Conservation (phyloP, 352 stramenopile genomes). For the Phytophthora hybrid region DNA sequence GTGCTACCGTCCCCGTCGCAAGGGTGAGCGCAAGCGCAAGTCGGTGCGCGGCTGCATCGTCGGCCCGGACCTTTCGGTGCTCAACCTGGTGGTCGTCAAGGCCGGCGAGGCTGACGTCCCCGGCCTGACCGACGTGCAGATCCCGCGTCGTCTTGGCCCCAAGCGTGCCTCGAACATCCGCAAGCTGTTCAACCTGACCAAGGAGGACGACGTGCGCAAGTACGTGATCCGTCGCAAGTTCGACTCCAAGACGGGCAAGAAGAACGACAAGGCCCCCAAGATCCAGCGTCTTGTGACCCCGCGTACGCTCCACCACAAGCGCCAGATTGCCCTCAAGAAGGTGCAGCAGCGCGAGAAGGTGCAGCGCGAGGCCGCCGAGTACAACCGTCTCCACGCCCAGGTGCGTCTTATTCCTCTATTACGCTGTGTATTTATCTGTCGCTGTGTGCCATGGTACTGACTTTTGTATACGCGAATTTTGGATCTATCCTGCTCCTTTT, state of each 20-base stretch:
- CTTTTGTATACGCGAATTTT: constrained; percentile 47
- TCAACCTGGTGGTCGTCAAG: constrained; percentile 99
- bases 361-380: constrained; percentile 95
- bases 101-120: constrained; percentile 95
- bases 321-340: constrained; percentile 89
- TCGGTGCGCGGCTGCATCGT: constrained; percentile 99
- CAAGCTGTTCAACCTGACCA: constrained; percentile 99
- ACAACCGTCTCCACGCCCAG: constrained; percentile 97
- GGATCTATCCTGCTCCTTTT: constrained; percentile 87
- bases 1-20: constrained; percentile 95
- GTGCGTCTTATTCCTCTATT: constrained; percentile 49
- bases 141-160: constrained; percentile 97
- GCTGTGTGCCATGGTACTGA: constrained; percentile 41
- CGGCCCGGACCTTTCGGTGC: constrained; percentile 98
- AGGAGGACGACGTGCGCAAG: constrained; percentile 99
- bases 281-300: constrained; percentile 99
- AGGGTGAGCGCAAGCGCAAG: constrained; percentile 99
- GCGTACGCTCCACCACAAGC: constrained; percentile 96
- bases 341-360: constrained; percentile 90
- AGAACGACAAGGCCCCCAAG: constrained; percentile 98
- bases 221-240: constrained; percentile 99
- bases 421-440: background rate
- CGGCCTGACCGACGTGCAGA: constrained; percentile 97
- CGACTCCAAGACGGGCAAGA: constrained; percentile 99
- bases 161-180: constrained; percentile 99